Percentiles rank a stretch among this genome's conserved stretches.
These are phyloP conservation scores for Daedaleopsis nitida DNA, from an alignment of 768 basidiomycete species.

Conservation along the genomic window DNA sequence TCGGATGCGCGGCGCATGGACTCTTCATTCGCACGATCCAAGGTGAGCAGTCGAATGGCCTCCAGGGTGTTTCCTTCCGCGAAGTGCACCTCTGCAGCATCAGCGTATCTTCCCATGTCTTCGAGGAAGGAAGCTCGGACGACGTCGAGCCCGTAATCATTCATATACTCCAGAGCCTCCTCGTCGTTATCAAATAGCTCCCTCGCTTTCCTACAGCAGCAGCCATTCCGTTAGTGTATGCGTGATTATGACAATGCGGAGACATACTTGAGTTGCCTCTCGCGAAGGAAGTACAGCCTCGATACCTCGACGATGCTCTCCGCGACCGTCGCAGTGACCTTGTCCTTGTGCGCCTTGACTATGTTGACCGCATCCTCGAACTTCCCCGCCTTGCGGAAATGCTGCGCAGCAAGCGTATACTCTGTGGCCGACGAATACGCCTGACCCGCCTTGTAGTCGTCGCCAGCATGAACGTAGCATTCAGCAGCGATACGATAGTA, in stretches of 20 bases:
- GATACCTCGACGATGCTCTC: constrained; percentile 47
- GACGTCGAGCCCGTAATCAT: constrained; percentile 51
- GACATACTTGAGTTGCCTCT: constrained; percentile 28
- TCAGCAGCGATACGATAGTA: constrained; percentile 23
- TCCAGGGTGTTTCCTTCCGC: constrained; percentile 46
- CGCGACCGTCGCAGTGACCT: constrained; percentile 35
- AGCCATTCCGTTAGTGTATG: too few relatives aligned
- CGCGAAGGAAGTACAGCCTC: constrained; percentile 47
- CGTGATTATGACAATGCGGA: too few relatives aligned
- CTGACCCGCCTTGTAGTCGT: constrained; percentile 43
- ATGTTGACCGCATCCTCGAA: constrained; percentile 60
- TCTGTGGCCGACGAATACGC: constrained; percentile 44
- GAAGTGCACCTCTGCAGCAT: constrained; percentile 56
- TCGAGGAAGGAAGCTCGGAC: constrained; percentile 49
- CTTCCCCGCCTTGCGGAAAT: constrained; percentile 47
- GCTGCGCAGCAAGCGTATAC: constrained; percentile 44
- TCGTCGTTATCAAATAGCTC: constrained; percentile 52
- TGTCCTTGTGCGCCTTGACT: constrained; percentile 35
- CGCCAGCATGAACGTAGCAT: constrained; percentile 30
- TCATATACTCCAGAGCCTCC: constrained; percentile 55
- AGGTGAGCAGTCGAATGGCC: constrained; percentile 49
- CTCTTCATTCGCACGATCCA: constrained; percentile 29
- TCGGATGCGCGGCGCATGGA: constrained; percentile 38
- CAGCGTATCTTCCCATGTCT: constrained; percentile 40
- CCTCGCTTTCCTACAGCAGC: constrained; percentile 30